Base-by-base conservation (phyloP, 2,329 filamentous ascomycete species). In the Xylogone sp. region DNA sequence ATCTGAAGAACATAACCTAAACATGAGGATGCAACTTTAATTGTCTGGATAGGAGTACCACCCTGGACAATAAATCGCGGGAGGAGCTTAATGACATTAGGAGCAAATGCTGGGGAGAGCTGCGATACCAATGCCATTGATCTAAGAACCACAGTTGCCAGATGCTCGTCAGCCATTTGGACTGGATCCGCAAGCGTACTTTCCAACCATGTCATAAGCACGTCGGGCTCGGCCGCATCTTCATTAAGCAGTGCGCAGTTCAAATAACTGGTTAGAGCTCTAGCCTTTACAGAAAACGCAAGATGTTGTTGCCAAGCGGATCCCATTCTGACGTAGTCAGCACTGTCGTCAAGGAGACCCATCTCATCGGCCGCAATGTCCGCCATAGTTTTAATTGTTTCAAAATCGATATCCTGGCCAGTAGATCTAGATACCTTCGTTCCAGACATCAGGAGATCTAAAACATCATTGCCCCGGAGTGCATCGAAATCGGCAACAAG, bases 31-130 rank as follows among this genome's bases (percentile, higher is more conserved):
- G 93, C 93, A 29, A 93, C 79, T 2, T 77, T 78, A 43, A 94
- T 85, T 12, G 84, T 89, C 22, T 81, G 75, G 16, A 82, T 80
- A 51, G 82, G 82, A 31, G 89, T 83, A 19, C 84, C 82, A 50
- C 88, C 86, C 66, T 96, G 91, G 1, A 97, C 90, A 53, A 99
- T 89, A 59, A 96, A 91, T 42, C 89, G 82, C 43, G 95, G 86
- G 42, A 99, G 76, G 18, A 90, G 82, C 27, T 89, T 84, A 62
- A 88, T 92, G 49, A 95, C 81, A 54, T 77, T 84, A 1, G 89
- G 83, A 12, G 91, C 89, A 58, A 87, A 86, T 2, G 81, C 74
- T 5, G 88, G 83, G 9, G 87, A 88, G 24, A 90, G 76, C 59
- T 84, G 86, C 50, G 92, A 90, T 20, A 96, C 76, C 45, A 97